Base-by-base conservation (phyloP, 2,329 filamentous ascomycete genomes). In the Stagonosporopsis rhizophila region DNA sequence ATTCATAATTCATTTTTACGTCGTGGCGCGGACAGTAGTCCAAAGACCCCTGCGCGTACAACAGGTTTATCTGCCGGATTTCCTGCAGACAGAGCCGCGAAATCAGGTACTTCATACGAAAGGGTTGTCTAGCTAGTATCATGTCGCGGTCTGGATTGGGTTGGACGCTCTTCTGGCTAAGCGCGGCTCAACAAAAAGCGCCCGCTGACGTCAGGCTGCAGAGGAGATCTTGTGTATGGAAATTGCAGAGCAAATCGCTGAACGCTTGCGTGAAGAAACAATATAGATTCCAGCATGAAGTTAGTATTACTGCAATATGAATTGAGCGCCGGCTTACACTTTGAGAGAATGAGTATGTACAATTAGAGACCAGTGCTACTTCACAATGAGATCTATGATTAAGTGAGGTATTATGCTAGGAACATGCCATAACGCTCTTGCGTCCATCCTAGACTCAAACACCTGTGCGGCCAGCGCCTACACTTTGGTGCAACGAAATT, bases 151-250 rank as follows among this genome's bases (percentile, higher is more conserved):
- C 55, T 53, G 55, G 49, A 58, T 39, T n/a, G 8, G 30, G n/a
- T n/a, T n/a, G 15, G 30, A n/a, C 30, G 44, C 44, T 42, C 44
- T 38, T 42, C 30, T 23, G 50, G 50, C 19, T 22, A 49, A 48
- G 52, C 48, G 46, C 59, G 46, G 57, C 62, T 66, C 68, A 69
- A 67, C 66, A 69, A 59, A 49, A 57, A 8, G 54, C 61, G 47
- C 38, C 54, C 44, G 39, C 53, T 72, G 69, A 71, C 69, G 69
- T 71, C 61, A 70, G 44, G 50, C 41, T 32, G 38, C 52, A 41
- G 47, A 20, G 9, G 12, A 42, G 6, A 14, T 12, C n/a, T 30
- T 30, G 28, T 30, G 19, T 20, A 32, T 32, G 14, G 20, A 22
- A 35, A 22, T 17, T 20, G 8, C 17, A 32, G 44, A 20, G 32